A percentile compares a stretch with the other conserved stretches of the same genome.
Evolutionary conservation across 805 yeast genomes (phyloP).

Genomic region (Cyberlindnera bimundalis): DNA sequence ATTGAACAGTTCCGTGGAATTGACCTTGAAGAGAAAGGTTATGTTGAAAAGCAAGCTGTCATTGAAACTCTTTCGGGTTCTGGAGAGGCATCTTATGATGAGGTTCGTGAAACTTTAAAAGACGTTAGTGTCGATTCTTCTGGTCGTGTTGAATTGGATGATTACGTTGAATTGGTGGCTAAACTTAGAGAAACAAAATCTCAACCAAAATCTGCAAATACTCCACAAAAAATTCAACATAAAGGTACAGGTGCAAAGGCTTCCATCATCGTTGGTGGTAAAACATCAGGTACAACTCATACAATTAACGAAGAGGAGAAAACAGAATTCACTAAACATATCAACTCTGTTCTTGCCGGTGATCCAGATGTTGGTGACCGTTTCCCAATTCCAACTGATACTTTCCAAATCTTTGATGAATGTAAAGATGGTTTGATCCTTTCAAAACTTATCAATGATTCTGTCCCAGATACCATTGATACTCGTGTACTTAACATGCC

Average conservation of each 20-base stretch:
- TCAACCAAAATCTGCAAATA: constrained; percentile 32
- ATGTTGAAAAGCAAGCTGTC: constrained; percentile 88
- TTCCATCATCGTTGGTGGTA: constrained; percentile 78
- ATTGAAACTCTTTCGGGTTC: constrained; percentile 75
- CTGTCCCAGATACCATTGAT: constrained; percentile 97
- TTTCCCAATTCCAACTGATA: constrained; percentile 88
- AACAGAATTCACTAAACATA: constrained; percentile 92
- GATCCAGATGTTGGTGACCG: constrained; percentile 81
- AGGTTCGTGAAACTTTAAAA: constrained; percentile 90
- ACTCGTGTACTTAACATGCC: constrained; percentile 94
- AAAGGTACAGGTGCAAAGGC: constrained; percentile 59
- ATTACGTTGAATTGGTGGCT: constrained; percentile 80
- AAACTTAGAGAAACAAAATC: constrained; percentile 60
- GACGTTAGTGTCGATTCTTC: constrained; percentile 91
- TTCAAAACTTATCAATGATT: constrained; percentile 91
- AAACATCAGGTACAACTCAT: constrained; percentile 90
- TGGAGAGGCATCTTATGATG: constrained; percentile 85
- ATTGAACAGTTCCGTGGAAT: constrained; percentile 84
- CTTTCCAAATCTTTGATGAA: constrained; percentile 94
- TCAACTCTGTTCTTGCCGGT: constrained; percentile 86
- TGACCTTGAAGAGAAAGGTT: constrained; percentile 90
- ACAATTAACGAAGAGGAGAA: constrained; percentile 97
- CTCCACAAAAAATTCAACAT: constrained; percentile 38
- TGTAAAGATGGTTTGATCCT: constrained; percentile 92
- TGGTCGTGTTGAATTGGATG: constrained; percentile 95